Base-by-base conservation (phyloP, 192 early-diverging fungal species). In the Coemansia javaensis region DNA sequence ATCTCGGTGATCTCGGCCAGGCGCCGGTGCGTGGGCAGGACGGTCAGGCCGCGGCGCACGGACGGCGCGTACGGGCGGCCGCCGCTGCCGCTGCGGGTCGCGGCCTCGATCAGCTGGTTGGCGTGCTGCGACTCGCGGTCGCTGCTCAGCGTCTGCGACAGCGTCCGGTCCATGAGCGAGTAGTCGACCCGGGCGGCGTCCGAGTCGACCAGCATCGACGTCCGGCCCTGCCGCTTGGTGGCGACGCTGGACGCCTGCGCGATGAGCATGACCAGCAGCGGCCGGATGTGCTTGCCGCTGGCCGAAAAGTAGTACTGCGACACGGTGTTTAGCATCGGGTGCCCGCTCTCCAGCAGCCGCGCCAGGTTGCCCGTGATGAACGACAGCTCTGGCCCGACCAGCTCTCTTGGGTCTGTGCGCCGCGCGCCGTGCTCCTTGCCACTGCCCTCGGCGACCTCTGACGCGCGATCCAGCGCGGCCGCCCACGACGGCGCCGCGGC, bases 1-100 rank as follows among this genome's bases (percentile, higher is more conserved):
- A 98, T 93, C 67, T 98, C 95, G 0, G 89, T 89, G 44, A 98
- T 96, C 67, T 98, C 95, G 5, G 92, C 92, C 37, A 98, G 78
- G 8, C 95, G 83, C 13, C 90, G 79, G 42, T 98, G 95, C 21
- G 90, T 83, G 8, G 90, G 87, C 40, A 96, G 69, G 31, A 98
- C 89, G 3, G 66, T 61, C 20, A 55, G 47, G 5, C 69, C 63
- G 9, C 56, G 42, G 2, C 24, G 50, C 4, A 53, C 40, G 17
- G 56, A 54, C 13, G 69, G 69, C 35, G 50, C 9, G 31, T 66
- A 73, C 12, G 69, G 63, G 9, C 61, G 55, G 10, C 68, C 68
- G 20, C 68, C 68, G 12, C 64, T 56, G 4, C 50, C 52, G 1
- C 15, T 31, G 9, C 49, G 31, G 4, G 68, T 64, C 1, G 68